phyloP scores from a whole-genome alignment of 495 filamentous ascomycete species.

The Oidiodendron maius region DNA sequence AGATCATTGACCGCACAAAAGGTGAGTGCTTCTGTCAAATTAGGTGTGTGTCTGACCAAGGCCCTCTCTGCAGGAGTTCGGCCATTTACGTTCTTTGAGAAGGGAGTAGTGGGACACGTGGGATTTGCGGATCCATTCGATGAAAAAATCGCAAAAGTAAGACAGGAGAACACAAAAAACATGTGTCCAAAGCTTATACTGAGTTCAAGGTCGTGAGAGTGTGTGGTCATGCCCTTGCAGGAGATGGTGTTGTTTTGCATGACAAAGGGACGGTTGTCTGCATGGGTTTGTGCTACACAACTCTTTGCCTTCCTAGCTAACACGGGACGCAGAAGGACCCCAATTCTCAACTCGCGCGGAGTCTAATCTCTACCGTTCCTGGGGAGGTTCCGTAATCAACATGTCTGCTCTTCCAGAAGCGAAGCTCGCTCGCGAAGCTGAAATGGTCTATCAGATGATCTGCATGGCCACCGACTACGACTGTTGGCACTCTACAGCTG shows the following conservation, averaged over 20 bases:
- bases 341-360: constrained; percentile 98
- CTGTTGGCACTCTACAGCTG: constrained; percentile 71
- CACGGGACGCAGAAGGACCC: constrained; percentile 63
- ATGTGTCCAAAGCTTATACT: neutral
- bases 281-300: constrained; percentile 62
- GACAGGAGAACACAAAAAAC: neutral
- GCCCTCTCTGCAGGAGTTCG: constrained; percentile 36
- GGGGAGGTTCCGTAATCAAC: constrained; percentile 90
- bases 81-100: constrained; percentile 94
- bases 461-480: constrained; percentile 99
- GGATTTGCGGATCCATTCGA: constrained; percentile 97
- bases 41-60: too few relatives aligned
- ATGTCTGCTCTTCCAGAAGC: constrained; percentile 97
- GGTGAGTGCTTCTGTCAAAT: constrained; percentile 40
- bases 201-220: constrained; percentile 47
- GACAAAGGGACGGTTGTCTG: constrained; percentile 76
- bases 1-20: constrained; percentile 97
- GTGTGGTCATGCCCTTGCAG: constrained; percentile 71
- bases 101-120: constrained; percentile 87
- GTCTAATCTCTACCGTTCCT: constrained; percentile 85
- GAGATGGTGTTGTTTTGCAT: constrained; percentile 74
- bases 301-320: neutral
- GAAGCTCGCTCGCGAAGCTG: constrained; percentile 92
- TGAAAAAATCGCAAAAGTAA: constrained; percentile 52
- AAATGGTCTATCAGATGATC: constrained; percentile 95